Conservation (phyloP, 2,329 filamentous ascomycete species). For the Falciphora oryzae region DNA sequence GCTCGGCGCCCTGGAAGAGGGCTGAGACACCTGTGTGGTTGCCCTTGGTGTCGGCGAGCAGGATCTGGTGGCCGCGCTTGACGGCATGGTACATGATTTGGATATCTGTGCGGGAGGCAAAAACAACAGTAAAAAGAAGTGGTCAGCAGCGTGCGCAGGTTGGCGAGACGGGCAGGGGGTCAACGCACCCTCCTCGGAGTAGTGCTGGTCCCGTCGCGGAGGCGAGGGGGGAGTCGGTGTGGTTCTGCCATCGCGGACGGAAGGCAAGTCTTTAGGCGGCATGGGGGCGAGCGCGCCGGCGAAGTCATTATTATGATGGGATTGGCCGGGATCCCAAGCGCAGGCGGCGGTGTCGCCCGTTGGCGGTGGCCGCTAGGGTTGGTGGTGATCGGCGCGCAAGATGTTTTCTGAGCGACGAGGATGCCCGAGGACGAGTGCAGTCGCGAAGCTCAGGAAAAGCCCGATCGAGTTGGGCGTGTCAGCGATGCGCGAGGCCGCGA, state of each 20-base stretch:
- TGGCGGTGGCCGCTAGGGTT: not conserved
- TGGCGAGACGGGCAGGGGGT: constrained; percentile 14
- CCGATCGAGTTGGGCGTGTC: not conserved
- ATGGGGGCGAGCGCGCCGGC: constrained; percentile 28
- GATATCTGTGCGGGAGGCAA: constrained; percentile 55
- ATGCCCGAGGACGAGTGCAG: not conserved
- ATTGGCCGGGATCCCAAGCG: not conserved
- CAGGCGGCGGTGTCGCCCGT: not conserved
- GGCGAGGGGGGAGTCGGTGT: constrained; percentile 19
- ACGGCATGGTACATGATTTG: constrained; percentile 73
- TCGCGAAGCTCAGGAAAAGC: too few relatives aligned
- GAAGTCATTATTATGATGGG: constrained; percentile 29
- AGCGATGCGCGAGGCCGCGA: not conserved
- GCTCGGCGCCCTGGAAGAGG: constrained; percentile 75
- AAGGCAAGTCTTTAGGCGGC: constrained; percentile 30
- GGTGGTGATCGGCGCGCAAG: not conserved
- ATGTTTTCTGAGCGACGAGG: not conserved
- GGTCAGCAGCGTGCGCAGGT: constrained; percentile 13
- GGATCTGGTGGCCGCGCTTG: constrained; percentile 60
- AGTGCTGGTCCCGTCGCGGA: constrained; percentile 35
- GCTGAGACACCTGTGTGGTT: constrained; percentile 67
- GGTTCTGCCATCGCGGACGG: constrained; percentile 29
- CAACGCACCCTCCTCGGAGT: constrained; percentile 54
- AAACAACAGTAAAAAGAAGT: too few relatives aligned
- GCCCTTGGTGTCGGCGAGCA: constrained; percentile 49